phyloP scores from a whole-genome alignment of 78 protist genomes.

The Dictyostelium purpureum region DNA sequence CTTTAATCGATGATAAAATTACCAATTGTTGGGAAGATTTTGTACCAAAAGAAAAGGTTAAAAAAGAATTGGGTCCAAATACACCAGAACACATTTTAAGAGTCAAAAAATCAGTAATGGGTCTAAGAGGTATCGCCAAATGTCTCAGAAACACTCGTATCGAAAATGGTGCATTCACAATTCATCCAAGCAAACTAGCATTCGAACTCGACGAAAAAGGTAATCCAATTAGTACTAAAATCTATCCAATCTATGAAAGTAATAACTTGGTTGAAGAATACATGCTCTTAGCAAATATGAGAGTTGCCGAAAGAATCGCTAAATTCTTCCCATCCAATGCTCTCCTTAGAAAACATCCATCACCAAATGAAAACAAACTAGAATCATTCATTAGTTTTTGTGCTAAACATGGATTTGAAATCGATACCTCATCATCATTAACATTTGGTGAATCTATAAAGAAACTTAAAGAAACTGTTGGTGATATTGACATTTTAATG shows the following conservation, averaged over 20 bases:
- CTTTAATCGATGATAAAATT: slow-evolving; percentile 52
- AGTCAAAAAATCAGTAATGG: slow-evolving; percentile 5
- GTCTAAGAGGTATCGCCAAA: slow-evolving; percentile 51
- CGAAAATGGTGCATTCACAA: slow-evolving; percentile 77
- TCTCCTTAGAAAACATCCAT: slow-evolving; percentile 92
- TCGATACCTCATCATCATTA: neutral
- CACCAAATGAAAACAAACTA: slow-evolving; percentile 73
- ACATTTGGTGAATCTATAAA: slow-evolving; percentile 52
- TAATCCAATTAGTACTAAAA: slow-evolving; percentile 82
- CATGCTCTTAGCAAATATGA: slow-evolving; percentile 96
- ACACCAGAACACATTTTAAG: slow-evolving; percentile 20
- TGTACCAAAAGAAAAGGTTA: neutral
- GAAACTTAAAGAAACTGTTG: neutral
- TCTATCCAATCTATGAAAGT: slow-evolving; percentile 62
- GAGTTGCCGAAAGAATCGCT: slow-evolving; percentile 89
- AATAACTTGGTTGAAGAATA: slow-evolving; percentile 94
- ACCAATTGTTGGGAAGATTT: slow-evolving; percentile 13
- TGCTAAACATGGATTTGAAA: slow-evolving; percentile 24
- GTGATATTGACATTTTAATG: neutral
- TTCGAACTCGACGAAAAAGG: slow-evolving; percentile 78
- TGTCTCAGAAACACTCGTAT: slow-evolving; percentile 33
- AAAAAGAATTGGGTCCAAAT: slow-evolving; percentile 33
- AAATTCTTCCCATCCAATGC: slow-evolving; percentile 84
- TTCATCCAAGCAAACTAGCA: slow-evolving; percentile 82
- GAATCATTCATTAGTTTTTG: slow-evolving; percentile 43